Percentiles rank a stretch among this genome's conserved stretches.
Conservation (phyloP, 129 eudicot genomes). For the Solidago caesia region DNA sequence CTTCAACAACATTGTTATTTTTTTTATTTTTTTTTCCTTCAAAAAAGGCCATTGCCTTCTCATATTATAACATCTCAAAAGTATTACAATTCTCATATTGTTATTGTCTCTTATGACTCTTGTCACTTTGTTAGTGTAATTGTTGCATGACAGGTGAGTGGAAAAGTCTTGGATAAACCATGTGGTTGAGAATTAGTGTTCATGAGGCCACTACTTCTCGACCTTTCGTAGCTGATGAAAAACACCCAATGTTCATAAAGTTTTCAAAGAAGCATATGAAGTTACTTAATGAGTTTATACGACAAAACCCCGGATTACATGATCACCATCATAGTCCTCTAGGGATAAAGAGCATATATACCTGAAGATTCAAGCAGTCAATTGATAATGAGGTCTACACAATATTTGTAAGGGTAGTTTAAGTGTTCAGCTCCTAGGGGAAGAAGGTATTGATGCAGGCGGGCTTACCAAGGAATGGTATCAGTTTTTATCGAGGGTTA, state of each 20-base stretch:
- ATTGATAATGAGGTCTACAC: conserved; percentile 78
- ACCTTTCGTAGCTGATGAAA: conserved; percentile 49
- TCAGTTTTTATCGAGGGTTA: conserved; percentile 88
- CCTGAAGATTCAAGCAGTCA: conserved; percentile 97
- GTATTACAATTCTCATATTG: too few relatives aligned
- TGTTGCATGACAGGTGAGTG: too few relatives aligned
- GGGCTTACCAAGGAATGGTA: conserved; percentile 99
- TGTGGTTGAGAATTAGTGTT: too few relatives aligned
- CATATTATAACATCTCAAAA: too few relatives aligned
- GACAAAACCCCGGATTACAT: conserved; percentile 94
- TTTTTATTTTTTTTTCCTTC: too few relatives aligned
- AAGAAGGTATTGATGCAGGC: conserved; percentile 98
- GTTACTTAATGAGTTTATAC: conserved; percentile 78
- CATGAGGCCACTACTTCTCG: conserved; percentile 59
- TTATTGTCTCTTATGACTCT: too few relatives aligned
- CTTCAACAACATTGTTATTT: too few relatives aligned
- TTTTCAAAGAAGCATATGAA: conserved; percentile 89
- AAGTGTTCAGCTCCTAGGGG: conserved; percentile 94
- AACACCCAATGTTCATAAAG: conserved; percentile 67
- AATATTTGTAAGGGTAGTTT: conserved; percentile 88
- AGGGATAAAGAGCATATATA: conserved; percentile 95
- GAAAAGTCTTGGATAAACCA: too few relatives aligned
- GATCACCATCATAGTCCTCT: conserved; percentile 96
- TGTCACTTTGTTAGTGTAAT: too few relatives aligned
- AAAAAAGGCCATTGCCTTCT: too few relatives aligned